These are phyloP conservation scores for Vitis amurensis DNA, from an alignment of 164 flowering plant species.

Conservation along the genomic window DNA sequence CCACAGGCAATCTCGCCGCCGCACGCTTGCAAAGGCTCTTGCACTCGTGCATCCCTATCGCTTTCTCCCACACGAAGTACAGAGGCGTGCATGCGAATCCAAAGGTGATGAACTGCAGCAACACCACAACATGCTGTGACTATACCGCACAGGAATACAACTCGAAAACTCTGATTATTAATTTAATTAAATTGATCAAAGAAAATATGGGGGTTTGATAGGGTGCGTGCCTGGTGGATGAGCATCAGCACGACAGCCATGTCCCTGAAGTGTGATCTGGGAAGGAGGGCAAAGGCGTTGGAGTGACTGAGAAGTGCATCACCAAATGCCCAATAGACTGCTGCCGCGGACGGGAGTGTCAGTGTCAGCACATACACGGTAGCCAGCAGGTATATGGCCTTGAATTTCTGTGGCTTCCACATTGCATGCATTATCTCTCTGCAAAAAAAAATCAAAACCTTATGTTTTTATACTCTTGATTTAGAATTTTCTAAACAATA, in stretches of 20 bases:
- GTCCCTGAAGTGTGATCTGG: constrained; percentile 64
- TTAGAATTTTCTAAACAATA: too few species aligned
- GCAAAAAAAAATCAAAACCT: constrained; percentile 12
- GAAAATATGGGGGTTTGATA: too few species aligned
- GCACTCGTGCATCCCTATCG: constrained; percentile 93
- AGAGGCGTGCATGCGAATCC: constrained; percentile 98
- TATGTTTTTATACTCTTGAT: too few species aligned
- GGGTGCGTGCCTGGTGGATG: constrained; percentile 73
- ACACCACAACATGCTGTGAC: not conserved
- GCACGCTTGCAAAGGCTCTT: constrained; percentile 92
- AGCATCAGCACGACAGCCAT: constrained; percentile 92
- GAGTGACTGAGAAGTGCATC: constrained; percentile 91
- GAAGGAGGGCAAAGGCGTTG: constrained; percentile 92
- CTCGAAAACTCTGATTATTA: too few species aligned
- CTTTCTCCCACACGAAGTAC: constrained; percentile 97
- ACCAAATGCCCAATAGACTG: constrained; percentile 96
- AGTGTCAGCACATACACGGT: constrained; percentile 86
- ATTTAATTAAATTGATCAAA: too few species aligned
- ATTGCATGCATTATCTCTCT: constrained; percentile 99
- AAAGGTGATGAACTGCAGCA: constrained; percentile 88
- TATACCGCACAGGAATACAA: too few species aligned
- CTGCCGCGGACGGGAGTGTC: constrained; percentile 83
- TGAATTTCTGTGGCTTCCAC: constrained; percentile 99
- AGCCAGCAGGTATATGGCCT: constrained; percentile 80
- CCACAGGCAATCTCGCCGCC: constrained; percentile 91